A percentile compares a stretch with the other conserved stretches of the same genome.
Conservation (phyloP, 2,329 filamentous ascomycete species). For the Metarhizium robertsii region DNA sequence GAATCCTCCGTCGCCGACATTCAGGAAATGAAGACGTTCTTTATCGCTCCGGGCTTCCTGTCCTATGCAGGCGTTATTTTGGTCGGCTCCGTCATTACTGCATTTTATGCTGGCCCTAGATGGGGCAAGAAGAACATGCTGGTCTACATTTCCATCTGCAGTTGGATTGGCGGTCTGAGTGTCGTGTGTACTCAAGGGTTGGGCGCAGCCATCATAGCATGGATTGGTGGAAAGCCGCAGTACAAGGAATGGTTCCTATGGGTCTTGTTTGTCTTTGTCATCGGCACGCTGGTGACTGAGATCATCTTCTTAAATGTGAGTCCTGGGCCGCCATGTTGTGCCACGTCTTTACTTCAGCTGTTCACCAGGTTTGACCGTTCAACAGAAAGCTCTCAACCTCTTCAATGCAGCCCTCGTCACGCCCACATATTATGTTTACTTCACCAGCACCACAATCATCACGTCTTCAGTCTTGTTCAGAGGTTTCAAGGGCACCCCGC, state of each 20-base stretch:
- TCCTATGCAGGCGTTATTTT: slow-evolving; percentile 77
- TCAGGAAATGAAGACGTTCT: slow-evolving; percentile 83
- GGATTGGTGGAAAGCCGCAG: slow-evolving; percentile 71
- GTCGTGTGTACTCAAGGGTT: slow-evolving; percentile 92
- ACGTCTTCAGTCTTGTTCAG: slow-evolving; percentile 87
- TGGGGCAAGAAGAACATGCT: slow-evolving; percentile 98
- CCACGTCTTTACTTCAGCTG: not conserved
- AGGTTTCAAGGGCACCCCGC: slow-evolving; percentile 80
- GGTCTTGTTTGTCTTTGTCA: slow-evolving; percentile 81
- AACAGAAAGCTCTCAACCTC: slow-evolving; percentile 91
- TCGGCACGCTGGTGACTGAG: slow-evolving; percentile 81
- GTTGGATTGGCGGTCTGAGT: slow-evolving; percentile 84
- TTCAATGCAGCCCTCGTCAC: slow-evolving; percentile 97
- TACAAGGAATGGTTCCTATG: slow-evolving; percentile 98
- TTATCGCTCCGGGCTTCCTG: slow-evolving; percentile 79
- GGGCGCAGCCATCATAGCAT: slow-evolving; percentile 82
- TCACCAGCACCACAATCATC: slow-evolving; percentile 90
- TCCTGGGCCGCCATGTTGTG: not conserved
- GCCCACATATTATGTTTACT: slow-evolving; percentile 97
- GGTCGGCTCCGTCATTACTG: slow-evolving; percentile 59
- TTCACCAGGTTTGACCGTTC: not conserved
- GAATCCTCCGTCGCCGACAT: slow-evolving; percentile 80
- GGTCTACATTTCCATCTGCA: slow-evolving; percentile 94
- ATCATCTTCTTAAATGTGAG: slow-evolving; percentile 93
- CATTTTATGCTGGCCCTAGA: slow-evolving; percentile 71